Conservation (phyloP, 148 eudicot genomes). For the Rhododendron molle region DNA sequence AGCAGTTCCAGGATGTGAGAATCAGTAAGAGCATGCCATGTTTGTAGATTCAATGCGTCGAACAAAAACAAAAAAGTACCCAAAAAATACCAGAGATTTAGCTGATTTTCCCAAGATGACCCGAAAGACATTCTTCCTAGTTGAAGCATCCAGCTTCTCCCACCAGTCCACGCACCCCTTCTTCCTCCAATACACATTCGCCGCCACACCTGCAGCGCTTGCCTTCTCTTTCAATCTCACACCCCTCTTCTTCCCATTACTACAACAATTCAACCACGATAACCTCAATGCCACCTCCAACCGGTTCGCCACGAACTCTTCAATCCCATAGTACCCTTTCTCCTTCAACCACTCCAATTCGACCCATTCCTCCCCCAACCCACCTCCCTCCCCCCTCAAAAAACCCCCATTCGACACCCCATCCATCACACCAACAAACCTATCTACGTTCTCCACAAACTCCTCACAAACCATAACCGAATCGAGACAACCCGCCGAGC, state of each 20-base stretch:
- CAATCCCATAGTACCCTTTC: constrained; percentile 78
- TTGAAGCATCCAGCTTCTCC: constrained; percentile 51
- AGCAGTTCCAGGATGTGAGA: background rate
- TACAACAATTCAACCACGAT: constrained; percentile 68
- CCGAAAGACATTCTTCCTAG: constrained; percentile 41
- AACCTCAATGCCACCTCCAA: constrained; percentile 79
- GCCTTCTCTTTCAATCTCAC: constrained; percentile 73
- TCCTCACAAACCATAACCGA: constrained; percentile 51
- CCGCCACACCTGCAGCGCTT: constrained; percentile 51
- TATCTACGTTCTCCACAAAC: constrained; percentile 42
- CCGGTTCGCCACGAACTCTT: constrained; percentile 73
- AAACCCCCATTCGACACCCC: constrained; percentile 52
- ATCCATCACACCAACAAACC: constrained; percentile 64
- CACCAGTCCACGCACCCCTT: constrained; percentile 96
- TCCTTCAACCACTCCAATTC: constrained; percentile 88
- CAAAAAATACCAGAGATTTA: constrained; percentile 59
- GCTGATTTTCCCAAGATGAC: constrained; percentile 48
- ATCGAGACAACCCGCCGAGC: constrained; percentile 35
- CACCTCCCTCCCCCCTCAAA: constrained; percentile 58
- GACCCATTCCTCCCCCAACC: constrained; percentile 61
- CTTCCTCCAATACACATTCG: constrained; percentile 91
- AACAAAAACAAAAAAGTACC: constrained; percentile 10
- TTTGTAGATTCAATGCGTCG: background rate
- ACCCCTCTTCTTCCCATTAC: constrained; percentile 74
- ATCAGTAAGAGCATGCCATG: background rate